These are phyloP conservation scores for Globisporangium cylindrosporum DNA, from an alignment of 352 stramenopile genomes.

Conservation along the genomic window DNA sequence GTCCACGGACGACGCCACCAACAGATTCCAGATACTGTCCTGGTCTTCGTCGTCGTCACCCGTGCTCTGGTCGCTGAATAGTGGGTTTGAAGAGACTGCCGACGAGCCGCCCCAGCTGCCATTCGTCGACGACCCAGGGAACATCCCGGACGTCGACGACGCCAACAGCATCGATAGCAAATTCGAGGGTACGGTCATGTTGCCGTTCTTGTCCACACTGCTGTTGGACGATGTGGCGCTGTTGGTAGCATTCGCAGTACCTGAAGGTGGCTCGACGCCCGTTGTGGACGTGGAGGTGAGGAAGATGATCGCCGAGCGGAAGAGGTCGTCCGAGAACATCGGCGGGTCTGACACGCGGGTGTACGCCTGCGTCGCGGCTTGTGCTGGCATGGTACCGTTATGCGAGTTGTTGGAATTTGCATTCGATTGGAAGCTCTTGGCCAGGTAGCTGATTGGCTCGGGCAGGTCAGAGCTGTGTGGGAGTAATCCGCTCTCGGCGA, in stretches of 20 bases:
- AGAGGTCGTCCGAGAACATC: slow-evolving; percentile 60
- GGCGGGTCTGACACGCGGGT: slow-evolving; percentile 6
- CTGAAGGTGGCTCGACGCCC: slow-evolving; percentile 23
- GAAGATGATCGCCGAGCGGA: slow-evolving; percentile 63
- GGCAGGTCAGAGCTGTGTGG: slow-evolving; percentile 57
- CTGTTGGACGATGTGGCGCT: neutral
- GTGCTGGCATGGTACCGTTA: neutral
- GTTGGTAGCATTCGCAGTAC: neutral
- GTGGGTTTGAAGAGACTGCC: slow-evolving; percentile 28
- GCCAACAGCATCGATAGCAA: slow-evolving; percentile 48
- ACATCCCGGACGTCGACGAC: slow-evolving; percentile 43
- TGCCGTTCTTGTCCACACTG: slow-evolving; percentile 17
- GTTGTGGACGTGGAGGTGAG: slow-evolving; percentile 55
- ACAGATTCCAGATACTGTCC: slow-evolving; percentile 69
- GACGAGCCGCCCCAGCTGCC: slow-evolving; percentile 5
- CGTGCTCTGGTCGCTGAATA: slow-evolving; percentile 49
- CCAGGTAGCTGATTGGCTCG: slow-evolving; percentile 65
- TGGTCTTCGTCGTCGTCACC: slow-evolving; percentile 47
- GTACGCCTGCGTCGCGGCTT: neutral
- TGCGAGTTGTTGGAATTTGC: neutral
- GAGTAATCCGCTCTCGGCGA: slow-evolving; percentile 37
- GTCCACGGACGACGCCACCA: slow-evolving; percentile 70
- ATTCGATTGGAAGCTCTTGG: slow-evolving; percentile 12
- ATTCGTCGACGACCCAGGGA: neutral
- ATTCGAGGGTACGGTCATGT: slow-evolving; percentile 30